These are phyloP conservation scores for Neurospora sp. DNA, from an alignment of 495 filamentous ascomycete species.

Conservation along the genomic window DNA sequence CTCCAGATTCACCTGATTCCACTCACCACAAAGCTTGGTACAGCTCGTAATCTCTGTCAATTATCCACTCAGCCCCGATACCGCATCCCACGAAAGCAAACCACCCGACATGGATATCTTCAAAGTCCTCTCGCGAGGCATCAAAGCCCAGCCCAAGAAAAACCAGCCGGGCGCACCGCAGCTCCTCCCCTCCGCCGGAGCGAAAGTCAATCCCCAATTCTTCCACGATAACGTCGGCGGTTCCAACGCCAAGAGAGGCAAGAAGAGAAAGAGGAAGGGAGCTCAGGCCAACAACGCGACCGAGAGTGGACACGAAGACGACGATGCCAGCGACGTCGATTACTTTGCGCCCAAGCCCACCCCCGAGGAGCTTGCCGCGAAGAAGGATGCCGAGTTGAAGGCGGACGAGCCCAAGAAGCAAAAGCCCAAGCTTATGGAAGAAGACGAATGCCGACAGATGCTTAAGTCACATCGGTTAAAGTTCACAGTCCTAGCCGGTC, in stretches of 20 bases:
- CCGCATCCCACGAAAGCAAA: neutral
- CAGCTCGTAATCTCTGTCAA: too few relatives aligned
- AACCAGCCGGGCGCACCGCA: slow-evolving; percentile 16
- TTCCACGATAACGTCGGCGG: slow-evolving; percentile 33
- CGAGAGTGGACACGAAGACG: slow-evolving; percentile 18
- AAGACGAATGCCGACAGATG: slow-evolving; percentile 63
- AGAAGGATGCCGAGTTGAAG: slow-evolving; percentile 3
- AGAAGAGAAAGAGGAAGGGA: slow-evolving; percentile 41
- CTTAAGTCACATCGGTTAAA: slow-evolving; percentile 81
- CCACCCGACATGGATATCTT: slow-evolving; percentile 49
- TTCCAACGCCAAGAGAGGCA: slow-evolving; percentile 17
- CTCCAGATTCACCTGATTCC: neutral
- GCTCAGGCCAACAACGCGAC: slow-evolving; percentile 13
- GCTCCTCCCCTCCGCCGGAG: slow-evolving; percentile 43
- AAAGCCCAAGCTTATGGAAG: slow-evolving; percentile 30
- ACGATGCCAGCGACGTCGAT: slow-evolving; percentile 31
- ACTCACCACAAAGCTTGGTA: neutral
- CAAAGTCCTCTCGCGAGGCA: slow-evolving; percentile 56
- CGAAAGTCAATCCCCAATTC: slow-evolving; percentile 38
- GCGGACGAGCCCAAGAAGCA: slow-evolving; percentile 16
- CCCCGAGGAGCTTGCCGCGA: slow-evolving; percentile 8
- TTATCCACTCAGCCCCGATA: neutral
- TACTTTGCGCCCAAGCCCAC: slow-evolving; percentile 36
- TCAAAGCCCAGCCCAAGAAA: slow-evolving; percentile 33
- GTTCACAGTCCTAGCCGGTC: slow-evolving; percentile 53